These are phyloP conservation scores for Epichloe festucae DNA, from an alignment of 2,329 filamentous ascomycete genomes.

Conservation along the genomic window DNA sequence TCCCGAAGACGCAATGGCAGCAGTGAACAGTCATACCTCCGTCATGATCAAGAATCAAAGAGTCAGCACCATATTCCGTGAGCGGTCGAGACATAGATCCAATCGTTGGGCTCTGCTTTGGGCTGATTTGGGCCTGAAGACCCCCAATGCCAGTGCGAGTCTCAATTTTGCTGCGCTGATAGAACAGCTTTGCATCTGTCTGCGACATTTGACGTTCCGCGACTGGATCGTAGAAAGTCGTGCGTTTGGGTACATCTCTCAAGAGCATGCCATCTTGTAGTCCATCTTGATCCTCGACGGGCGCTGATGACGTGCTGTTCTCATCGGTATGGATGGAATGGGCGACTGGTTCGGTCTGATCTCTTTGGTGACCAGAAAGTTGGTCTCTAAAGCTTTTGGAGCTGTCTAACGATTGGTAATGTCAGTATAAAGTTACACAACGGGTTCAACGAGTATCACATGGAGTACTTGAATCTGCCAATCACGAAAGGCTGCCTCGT, in stretches of 20 bases:
- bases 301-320: neutral
- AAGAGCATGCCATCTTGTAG: slow-evolving; percentile 45
- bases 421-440: neutral
- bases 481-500: neutral
- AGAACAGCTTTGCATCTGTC: slow-evolving; percentile 89
- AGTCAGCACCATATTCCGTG: slow-evolving; percentile 25
- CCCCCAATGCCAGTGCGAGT: slow-evolving; percentile 17
- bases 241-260: slow-evolving; percentile 52
- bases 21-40: slow-evolving; percentile 10
- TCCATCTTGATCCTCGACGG: slow-evolving; percentile 16
- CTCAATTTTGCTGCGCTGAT: slow-evolving; percentile 72
- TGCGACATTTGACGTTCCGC: slow-evolving; percentile 92
- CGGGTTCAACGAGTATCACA: neutral
- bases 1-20: neutral
- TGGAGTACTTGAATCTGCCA: neutral
- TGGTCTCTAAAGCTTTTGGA: neutral
- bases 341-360: neutral
- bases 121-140: slow-evolving; percentile 29
- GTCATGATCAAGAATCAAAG: slow-evolving; percentile 19
- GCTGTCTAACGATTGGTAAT: neutral
- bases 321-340: neutral
- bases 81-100: slow-evolving; percentile 20
- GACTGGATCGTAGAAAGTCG: slow-evolving; percentile 85
- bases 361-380: neutral
- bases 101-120: slow-evolving; percentile 34